Evolutionary conservation across 1,284 basidiomycete species (phyloP), one percentile per base, ranked within the genome.

Genomic region (Hymenochaete sp.): DNA sequence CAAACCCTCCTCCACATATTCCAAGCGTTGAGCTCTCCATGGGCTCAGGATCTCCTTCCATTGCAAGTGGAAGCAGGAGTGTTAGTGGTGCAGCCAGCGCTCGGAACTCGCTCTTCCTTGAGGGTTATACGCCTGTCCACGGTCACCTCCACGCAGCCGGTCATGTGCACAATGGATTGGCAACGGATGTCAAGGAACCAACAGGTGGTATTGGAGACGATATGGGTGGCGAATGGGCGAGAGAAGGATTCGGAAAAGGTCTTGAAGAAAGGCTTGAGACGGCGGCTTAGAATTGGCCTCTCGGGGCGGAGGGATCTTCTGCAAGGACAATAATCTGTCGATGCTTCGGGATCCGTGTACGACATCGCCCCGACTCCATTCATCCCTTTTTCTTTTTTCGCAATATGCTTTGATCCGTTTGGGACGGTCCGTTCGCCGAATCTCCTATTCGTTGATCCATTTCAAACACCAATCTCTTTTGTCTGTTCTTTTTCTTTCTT

Each of bases 161-260:
- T 29, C 32, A 47, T 22, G 22, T 24, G 11, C 42, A 44, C 19
- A 35, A 33, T 14, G 24, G 33, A 9, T 13, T 11, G 37, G 40
- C 44, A 52, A 59, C 57, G 14, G 63, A 65, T 47, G 57, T 65
- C 49, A 47, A 49, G 31, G 52, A 53, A 68, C 69, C 45, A 65
- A 64, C 38, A 60, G 68, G 36, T 64, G 55, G 31, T 47, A 51
- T 66, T 24, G 54, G 59, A 9, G 77, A 77, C 55, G 79, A 78
- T 51, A 62, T 71, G 3, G 80, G 82, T 24, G 85, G 83, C 0
- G 87, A 90, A 61, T 91, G 86, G 86, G 79, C 85, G 53, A 67
- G 86, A 4, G 82, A 89, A 55, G 88, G 87, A 0, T 62, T 91
- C 10, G 88, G 88, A 0, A 72, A 68, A 49, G 88, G 88, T 0